Evolutionary conservation across 306 rosid species (phyloP).

Genomic region (Lagenaria siceraria): DNA sequence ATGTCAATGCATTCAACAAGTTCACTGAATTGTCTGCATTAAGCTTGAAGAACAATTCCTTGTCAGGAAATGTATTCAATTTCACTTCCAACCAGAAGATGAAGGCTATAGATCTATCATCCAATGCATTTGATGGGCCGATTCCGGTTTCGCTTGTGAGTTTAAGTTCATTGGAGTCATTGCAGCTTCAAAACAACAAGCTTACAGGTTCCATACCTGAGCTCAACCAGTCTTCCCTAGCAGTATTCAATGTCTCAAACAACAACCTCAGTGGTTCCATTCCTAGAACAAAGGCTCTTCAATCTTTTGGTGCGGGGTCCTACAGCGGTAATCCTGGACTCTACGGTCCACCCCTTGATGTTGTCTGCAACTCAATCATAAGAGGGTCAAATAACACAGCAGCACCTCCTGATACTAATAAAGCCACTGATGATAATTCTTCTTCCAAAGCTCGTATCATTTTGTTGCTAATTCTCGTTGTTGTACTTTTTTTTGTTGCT

Average conservation of each 20-base stretch:
- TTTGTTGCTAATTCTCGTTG: constrained; percentile 11
- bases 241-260: constrained; percentile 29
- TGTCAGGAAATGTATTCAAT: constrained; percentile 18
- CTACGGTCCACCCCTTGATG: constrained; percentile 21
- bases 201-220: constrained; percentile 30
- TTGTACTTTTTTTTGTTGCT: constrained; percentile 24
- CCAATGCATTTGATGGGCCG: constrained; percentile 17
- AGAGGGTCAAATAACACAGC: not conserved
- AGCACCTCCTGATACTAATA: not conserved
- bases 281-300: constrained; percentile 22
- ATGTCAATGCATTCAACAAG: not conserved
- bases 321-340: constrained; percentile 21
- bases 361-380: not conserved
- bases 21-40: constrained; percentile 24
- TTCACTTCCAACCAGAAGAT: constrained; percentile 22
- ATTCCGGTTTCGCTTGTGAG: constrained; percentile 18
- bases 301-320: constrained; percentile 12
- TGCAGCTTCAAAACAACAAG: constrained; percentile 27
- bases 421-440: not conserved
- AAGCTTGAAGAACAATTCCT: constrained; percentile 33
- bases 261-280: constrained; percentile 29
- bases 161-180: constrained; percentile 18
- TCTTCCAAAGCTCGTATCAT: not conserved
- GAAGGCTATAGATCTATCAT: constrained; percentile 26
- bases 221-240: constrained; percentile 23